These are phyloP conservation scores for Trichoderma sp. DNA, from an alignment of 2,329 filamentous ascomycete genomes.

Conservation along the genomic window DNA sequence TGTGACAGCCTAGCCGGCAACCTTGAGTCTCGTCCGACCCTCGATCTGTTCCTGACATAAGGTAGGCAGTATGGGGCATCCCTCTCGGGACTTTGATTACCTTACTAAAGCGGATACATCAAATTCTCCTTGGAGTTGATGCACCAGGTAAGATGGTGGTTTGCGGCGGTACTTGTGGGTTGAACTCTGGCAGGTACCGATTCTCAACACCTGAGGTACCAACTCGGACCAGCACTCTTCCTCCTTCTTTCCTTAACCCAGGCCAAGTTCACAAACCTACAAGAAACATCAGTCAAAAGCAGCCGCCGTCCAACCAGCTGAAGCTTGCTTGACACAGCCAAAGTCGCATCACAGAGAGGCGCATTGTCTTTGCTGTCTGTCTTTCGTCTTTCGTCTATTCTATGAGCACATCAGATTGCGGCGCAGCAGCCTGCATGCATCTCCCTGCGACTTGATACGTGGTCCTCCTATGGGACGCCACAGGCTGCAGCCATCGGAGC, in stretches of 20 bases:
- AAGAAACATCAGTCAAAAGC: not conserved
- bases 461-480: not conserved
- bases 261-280: not conserved
- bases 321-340: not conserved
- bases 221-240: not conserved
- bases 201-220: not conserved
- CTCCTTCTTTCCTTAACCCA: not conserved
- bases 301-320: not conserved
- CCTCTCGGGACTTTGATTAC: not conserved
- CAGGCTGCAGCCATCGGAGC: not conserved
- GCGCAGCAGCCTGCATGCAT: constrained; percentile 4
- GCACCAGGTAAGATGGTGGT: not conserved
- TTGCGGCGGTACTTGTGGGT: not conserved
- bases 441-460: constrained; percentile 6
- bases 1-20: not conserved
- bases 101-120: not conserved
- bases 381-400: not conserved
- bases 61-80: not conserved
- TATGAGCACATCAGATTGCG: not conserved
- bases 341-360: not conserved
- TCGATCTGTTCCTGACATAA: constrained; percentile 1
- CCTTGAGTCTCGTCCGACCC: not conserved
- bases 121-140: not conserved
- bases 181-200: not conserved
- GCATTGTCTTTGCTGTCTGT: not conserved